Conservation (phyloP, 2,329 filamentous ascomycete species). For the Ophiosphaerella korrae region DNA sequence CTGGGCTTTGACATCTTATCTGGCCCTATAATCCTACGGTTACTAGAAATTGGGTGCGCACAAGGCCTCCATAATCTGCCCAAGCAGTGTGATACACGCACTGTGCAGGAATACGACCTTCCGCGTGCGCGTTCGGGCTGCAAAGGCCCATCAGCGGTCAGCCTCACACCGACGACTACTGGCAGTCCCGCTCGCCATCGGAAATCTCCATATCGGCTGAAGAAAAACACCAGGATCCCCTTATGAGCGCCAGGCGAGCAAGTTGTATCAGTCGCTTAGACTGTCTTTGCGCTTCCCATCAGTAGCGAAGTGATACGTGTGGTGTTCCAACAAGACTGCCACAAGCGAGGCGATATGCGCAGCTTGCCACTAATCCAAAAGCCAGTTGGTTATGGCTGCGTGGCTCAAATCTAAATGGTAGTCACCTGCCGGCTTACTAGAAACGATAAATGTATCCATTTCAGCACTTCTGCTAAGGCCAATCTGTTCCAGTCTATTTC, state of each 20-base stretch:
- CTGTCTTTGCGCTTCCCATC: neutral
- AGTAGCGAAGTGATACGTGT: neutral
- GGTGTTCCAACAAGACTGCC: neutral
- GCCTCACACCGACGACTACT: slow-evolving; percentile 1
- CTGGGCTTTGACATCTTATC: neutral
- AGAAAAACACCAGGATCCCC: neutral
- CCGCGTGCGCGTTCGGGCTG: slow-evolving; percentile 21
- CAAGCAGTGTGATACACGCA: slow-evolving; percentile 6
- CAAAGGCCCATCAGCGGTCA: slow-evolving; percentile 5
- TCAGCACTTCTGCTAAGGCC: too few species aligned
- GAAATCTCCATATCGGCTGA: slow-evolving; percentile 4
- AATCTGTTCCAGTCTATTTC: too few species aligned
- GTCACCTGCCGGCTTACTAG: too few species aligned
- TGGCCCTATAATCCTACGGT: neutral
- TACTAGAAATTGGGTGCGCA: neutral
- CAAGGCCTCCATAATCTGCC: slow-evolving; percentile 6
- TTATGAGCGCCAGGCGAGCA: too few species aligned
- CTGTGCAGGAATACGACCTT: slow-evolving; percentile 19
- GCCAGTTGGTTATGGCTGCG: neutral
- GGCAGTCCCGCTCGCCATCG: neutral
- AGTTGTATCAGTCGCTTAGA: too few species aligned
- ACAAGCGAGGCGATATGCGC: slow-evolving; percentile 1
- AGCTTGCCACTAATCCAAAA: neutral
- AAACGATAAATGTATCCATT: too few species aligned
- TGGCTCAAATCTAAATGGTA: too few species aligned